Percentiles rank a stretch among this genome's conserved stretches.
These are phyloP conservation scores for Dendrothele bispora DNA, from an alignment of 768 basidiomycete genomes.

Conservation along the genomic window DNA sequence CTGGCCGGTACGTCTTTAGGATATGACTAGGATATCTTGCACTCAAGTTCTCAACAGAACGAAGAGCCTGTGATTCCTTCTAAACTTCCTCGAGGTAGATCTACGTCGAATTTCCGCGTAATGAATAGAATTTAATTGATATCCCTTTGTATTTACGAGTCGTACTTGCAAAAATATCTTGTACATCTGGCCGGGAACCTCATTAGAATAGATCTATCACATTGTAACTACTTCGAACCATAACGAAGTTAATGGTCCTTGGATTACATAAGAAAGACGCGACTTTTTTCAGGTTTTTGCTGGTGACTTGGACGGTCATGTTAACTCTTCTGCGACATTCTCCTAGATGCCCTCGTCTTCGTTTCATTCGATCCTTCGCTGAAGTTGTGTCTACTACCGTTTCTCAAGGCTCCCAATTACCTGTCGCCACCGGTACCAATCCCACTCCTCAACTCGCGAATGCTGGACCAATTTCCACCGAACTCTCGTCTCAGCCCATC, in stretches of 20 bases:
- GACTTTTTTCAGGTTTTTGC: too few species aligned
- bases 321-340: slow-evolving; percentile 5
- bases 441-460: not conserved
- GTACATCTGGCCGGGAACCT: too few species aligned
- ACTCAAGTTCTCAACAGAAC: slow-evolving; percentile 18
- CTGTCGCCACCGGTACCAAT: slow-evolving; percentile 1
- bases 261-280: too few species aligned
- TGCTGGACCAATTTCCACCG: not conserved
- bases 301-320: too few species aligned
- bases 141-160: too few species aligned
- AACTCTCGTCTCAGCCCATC: not conserved
- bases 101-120: slow-evolving; percentile 33
- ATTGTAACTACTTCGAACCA: not conserved
- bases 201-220: too few species aligned
- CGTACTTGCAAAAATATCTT: too few species aligned
- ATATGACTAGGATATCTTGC: not conserved
- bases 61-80: slow-evolving; percentile 35
- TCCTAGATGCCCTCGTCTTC: not conserved
- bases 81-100: slow-evolving; percentile 35
- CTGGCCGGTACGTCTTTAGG: slow-evolving; percentile 32
- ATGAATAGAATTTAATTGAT: too few species aligned
- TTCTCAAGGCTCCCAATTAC: not conserved
- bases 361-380: slow-evolving; percentile 2
- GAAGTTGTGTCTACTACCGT: not conserved
- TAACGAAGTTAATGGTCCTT: too few species aligned